Percentiles rank a stretch among this genome's conserved stretches.
These are phyloP conservation scores for Phytophthora pini DNA, from an alignment of 352 stramenopile genomes.

Conservation along the genomic window DNA sequence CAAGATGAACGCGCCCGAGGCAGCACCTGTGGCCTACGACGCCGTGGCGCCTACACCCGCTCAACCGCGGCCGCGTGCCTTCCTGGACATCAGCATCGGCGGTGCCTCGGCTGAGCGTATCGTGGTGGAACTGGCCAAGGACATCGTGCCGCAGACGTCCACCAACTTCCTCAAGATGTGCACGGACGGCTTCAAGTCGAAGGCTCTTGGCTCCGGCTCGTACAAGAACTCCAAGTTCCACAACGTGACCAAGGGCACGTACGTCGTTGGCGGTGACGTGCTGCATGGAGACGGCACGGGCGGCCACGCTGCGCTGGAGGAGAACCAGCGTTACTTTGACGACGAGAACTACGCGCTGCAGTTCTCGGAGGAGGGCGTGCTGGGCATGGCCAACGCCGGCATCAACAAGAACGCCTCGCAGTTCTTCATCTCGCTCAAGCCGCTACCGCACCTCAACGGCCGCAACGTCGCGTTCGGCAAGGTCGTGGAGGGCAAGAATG, in stretches of 20 bases:
- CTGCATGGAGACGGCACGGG: slow-evolving; percentile 77
- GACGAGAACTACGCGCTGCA: slow-evolving; percentile 90
- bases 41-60: slow-evolving; percentile 60
- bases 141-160: slow-evolving; percentile 80
- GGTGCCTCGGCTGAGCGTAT: slow-evolving; percentile 77
- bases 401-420: slow-evolving; percentile 99
- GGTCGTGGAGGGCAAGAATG: slow-evolving; percentile 81
- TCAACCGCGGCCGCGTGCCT: slow-evolving; percentile 69
- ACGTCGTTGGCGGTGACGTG: slow-evolving; percentile 79
- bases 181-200: slow-evolving; percentile 68
- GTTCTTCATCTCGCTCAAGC: slow-evolving; percentile 98
- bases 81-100: slow-evolving; percentile 86
- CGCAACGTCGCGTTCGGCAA: slow-evolving; percentile 91
- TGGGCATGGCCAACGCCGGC: slow-evolving; percentile 98
- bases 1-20: slow-evolving; percentile 84
- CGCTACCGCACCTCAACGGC: slow-evolving; percentile 86
- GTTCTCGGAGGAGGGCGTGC: slow-evolving; percentile 83
- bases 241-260: slow-evolving; percentile 86
- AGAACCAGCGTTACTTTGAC: slow-evolving; percentile 79
- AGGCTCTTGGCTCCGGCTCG: slow-evolving; percentile 64
- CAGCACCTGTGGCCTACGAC: slow-evolving; percentile 68
- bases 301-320: slow-evolving; percentile 74
- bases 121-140: slow-evolving; percentile 83
- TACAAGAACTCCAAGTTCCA: slow-evolving; percentile 89
- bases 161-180: slow-evolving; percentile 85